Evolutionary conservation across 768 basidiomycete species (phyloP).

Genomic region (Crepidotus variabilis): DNA sequence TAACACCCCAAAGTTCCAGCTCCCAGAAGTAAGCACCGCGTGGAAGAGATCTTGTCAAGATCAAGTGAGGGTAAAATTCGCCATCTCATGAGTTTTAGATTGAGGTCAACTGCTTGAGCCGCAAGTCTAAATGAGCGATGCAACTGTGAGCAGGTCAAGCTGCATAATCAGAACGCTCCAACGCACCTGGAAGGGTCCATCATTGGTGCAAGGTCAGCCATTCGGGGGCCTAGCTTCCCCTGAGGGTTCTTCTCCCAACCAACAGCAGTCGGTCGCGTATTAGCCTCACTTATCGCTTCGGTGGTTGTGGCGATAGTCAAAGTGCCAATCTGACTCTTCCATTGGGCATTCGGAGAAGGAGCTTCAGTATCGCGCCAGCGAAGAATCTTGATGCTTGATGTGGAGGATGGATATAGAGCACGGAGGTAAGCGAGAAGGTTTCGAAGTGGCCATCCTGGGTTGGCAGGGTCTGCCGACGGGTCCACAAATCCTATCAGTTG

Average conservation of each 20-base stretch:
- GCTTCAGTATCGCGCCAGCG: constrained; percentile 72
- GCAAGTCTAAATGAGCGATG: constrained; percentile 58
- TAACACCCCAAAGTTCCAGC: constrained; percentile 98
- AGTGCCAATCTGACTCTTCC: constrained; percentile 65
- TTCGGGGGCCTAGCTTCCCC: constrained; percentile 81
- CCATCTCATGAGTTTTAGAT: constrained; percentile 98
- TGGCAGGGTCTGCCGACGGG: constrained; percentile 71
- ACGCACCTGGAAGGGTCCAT: constrained; percentile 85
- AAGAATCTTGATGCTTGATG: constrained; percentile 56
- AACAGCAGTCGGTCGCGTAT: constrained; percentile 56
- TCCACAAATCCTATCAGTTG: constrained; percentile 70
- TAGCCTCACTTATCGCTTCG: constrained; percentile 10
- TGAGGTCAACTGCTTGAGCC: constrained; percentile 96
- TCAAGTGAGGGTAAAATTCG: constrained; percentile 87
- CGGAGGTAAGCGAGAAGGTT: constrained; percentile 85
- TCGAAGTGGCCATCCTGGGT: constrained; percentile 91
- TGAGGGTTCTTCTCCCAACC: constrained; percentile 95
- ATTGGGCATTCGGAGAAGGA: constrained; percentile 33
- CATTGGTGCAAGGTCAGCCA: constrained; percentile 91
- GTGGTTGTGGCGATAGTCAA: constrained; percentile 30
- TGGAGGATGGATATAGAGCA: constrained; percentile 47
- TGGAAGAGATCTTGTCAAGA: constrained; percentile 79
- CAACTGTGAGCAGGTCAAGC: neutral
- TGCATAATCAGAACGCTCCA: no score
- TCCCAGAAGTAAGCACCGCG: constrained; percentile 83